Conservation (phyloP, 1,139 yeast genomes). For the Candida tropicalis region DNA sequence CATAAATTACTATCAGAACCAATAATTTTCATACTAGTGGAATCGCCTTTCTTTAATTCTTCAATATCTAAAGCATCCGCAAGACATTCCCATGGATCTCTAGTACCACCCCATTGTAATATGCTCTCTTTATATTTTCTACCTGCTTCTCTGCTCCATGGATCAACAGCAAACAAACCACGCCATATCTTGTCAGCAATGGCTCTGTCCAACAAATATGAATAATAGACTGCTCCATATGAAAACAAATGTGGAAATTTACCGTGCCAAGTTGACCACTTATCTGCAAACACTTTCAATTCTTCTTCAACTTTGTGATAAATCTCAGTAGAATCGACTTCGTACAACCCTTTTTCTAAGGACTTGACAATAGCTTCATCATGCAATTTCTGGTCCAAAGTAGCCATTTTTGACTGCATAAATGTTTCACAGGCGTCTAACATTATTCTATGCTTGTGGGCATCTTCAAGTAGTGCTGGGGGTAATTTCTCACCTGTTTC, state of each 20-base stretch:
- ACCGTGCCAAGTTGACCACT: constrained; percentile 85
- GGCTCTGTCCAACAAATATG: constrained; percentile 89
- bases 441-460: constrained; percentile 54
- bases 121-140: constrained; percentile 70
- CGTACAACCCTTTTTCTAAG: constrained; percentile 21
- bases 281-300: constrained; percentile 60
- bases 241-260: constrained; percentile 92
- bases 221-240: constrained; percentile 93
- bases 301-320: constrained; percentile 68
- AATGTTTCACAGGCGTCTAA: constrained; percentile 75
- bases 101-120: constrained; percentile 91
- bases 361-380: constrained; percentile 41
- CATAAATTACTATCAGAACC: constrained; percentile 25
- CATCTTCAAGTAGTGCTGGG: constrained; percentile 45
- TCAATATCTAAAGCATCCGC: constrained; percentile 75
- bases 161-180: constrained; percentile 67
- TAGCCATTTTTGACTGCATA: constrained; percentile 88
- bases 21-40: constrained; percentile 71
- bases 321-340: constrained; percentile 54
- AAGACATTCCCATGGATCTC: constrained; percentile 86
- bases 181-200: constrained; percentile 88
- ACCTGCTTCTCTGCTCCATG: constrained; percentile 74
- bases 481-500: constrained; percentile 68
- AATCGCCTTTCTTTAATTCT: constrained; percentile 65
- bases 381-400: constrained; percentile 82